Conservation (phyloP, 2,329 filamentous ascomycete species). For the Alternaria postmessia region DNA sequence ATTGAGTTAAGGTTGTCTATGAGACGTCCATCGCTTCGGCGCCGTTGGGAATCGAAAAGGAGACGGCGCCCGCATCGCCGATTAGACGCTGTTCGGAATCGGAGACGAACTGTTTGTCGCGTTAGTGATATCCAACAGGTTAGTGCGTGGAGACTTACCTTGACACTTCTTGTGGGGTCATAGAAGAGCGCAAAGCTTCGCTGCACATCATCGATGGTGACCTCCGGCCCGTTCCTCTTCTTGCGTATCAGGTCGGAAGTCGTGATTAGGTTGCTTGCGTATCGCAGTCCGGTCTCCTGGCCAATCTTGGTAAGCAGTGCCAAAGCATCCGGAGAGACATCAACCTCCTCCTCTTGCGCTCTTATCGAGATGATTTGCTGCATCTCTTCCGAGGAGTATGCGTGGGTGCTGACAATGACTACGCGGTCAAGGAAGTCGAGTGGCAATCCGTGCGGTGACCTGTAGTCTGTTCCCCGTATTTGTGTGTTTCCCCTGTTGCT, state of each 20-base stretch:
- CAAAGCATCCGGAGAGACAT: constrained; percentile 86
- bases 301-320: constrained; percentile 96
- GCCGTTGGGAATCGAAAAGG: constrained; percentile 66
- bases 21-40: constrained; percentile 74
- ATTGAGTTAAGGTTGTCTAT: constrained; percentile 41
- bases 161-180: constrained; percentile 85
- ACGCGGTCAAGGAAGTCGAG: constrained; percentile 96
- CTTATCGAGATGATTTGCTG: constrained; percentile 91
- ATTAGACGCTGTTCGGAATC: constrained; percentile 95
- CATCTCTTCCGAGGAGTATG: constrained; percentile 84
- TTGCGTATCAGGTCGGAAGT: constrained; percentile 87
- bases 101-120: constrained; percentile 69
- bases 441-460: constrained; percentile 89
- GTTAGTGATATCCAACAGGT: constrained; percentile 24
- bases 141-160: constrained; percentile 50
- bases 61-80: constrained; percentile 82
- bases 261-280: constrained; percentile 97
- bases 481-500: constrained; percentile 92
- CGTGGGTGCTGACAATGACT: constrained; percentile 92
- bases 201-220: constrained; percentile 87
- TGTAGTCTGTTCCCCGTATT: constrained; percentile 93
- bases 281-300: constrained; percentile 87
- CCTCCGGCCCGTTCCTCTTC: constrained; percentile 85
- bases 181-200: constrained; percentile 94
- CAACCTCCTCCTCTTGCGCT: constrained; percentile 94